Evolutionary conservation across 176 grass and related monocot genomes (phyloP).

Genomic region (Dendrocalamus sinicus): DNA sequence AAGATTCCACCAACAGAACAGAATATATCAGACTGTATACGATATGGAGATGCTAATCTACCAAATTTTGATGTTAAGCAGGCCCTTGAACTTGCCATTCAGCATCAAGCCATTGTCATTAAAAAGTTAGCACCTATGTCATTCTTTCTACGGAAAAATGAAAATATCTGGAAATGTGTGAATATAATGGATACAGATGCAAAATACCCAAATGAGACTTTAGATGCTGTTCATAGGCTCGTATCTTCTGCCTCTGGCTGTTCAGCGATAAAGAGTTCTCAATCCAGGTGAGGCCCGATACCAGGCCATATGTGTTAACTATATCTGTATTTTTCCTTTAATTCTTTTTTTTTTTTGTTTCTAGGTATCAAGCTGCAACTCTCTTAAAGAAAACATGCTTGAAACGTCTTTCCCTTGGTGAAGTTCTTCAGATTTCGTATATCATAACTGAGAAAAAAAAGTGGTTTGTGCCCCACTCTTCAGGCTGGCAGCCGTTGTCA

Average conservation of each 20-base stretch:
- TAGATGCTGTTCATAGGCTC: constrained; percentile 66
- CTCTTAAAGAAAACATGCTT: constrained; percentile 74
- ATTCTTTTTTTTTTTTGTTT: constrained; percentile 28
- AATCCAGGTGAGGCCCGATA: constrained; percentile 60
- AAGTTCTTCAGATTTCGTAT: constrained; percentile 86
- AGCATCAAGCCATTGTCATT: constrained; percentile 59
- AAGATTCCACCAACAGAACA: constrained; percentile 84
- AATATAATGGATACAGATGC: constrained; percentile 76
- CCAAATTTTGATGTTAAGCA: constrained; percentile 69
- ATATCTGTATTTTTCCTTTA: constrained; percentile 30
- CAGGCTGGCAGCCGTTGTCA: constrained; percentile 84
- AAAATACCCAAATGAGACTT: constrained; percentile 58
- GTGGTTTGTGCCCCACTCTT: constrained; percentile 79
- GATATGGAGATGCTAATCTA: constrained; percentile 64
- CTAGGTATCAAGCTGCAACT: constrained; percentile 88
- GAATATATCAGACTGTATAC: constrained; percentile 85
- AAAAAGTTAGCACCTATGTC: constrained; percentile 62
- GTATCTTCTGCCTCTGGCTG: constrained; percentile 59
- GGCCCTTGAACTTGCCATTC: constrained; percentile 67
- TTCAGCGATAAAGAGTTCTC: constrained; percentile 58
- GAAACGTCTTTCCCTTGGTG: constrained; percentile 68
- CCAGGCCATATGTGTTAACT: constrained; percentile 17
- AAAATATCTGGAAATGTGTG: constrained; percentile 81
- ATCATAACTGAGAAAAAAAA: constrained; percentile 68
- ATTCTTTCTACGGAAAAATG: constrained; percentile 70